Base-by-base conservation (phyloP, 1,284 basidiomycete species). In the Cronartium quercuum region DNA sequence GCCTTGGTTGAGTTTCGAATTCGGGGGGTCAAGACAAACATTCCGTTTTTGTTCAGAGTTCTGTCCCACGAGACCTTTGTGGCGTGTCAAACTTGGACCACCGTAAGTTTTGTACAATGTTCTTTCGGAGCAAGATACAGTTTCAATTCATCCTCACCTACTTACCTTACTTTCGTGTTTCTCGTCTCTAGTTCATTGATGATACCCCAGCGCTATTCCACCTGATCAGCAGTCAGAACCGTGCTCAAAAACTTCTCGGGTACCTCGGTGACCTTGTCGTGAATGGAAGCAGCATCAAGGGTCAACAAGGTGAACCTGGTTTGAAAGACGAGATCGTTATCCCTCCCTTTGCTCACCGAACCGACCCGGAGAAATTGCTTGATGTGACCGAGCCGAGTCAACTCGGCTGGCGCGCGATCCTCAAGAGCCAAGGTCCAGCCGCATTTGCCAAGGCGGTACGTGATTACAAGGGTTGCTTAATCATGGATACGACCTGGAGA, bases 1-100 rank as follows among this genome's bases (percentile, higher is more conserved):
- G 94, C 96, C 40, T 87, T 99, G 24, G 94, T 98, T 76, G 96
- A 98, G 83, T 98, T 98, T 90, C 91, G 96, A 82, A 98, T 99
- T 80, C 93, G 96, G 80, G 95, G 95, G 81, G 94, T 97, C 83
- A 97, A 97, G 88, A 82, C 81, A 74, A 76, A 76, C 51, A 98
- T 98, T 78, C 96, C 96, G 38, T 99, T 98, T 91, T 85, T 99
- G 78, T 96, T 98, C 88, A 91, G 94, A 77, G 88, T 99, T 37
- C 85, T 99, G 78, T 98, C 95, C n/a, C 93, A 98, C 83, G 93
- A 95, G 79, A 88, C 94, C 78, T 98, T 98, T 84, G 91, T 97
- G 79, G 90, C 88, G 58, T 94, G 94, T 77, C 91, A 92, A 85
- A 98, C 96, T 24, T 99, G 96, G 96, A 99, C 94, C 2, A 98